Conservation (phyloP, 163 green algal species). For the Chlorella variabilis region DNA sequence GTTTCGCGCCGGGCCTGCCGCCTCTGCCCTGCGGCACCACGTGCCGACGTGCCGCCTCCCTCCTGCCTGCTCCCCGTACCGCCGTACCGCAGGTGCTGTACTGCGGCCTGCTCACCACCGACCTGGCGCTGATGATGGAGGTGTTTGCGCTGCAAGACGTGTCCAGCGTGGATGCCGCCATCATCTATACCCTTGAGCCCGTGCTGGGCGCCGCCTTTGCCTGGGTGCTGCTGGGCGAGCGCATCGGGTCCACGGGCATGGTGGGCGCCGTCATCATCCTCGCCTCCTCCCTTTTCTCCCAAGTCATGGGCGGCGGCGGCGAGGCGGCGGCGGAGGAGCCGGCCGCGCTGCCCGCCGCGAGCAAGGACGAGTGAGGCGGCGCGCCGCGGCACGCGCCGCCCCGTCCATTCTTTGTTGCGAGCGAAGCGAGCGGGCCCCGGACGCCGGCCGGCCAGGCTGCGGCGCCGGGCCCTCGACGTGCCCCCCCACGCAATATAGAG, state of each 20-base stretch:
- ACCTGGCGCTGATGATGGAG: slow-evolving; percentile 77
- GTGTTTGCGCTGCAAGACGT: slow-evolving; percentile 76
- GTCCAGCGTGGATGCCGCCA: slow-evolving; percentile 64
- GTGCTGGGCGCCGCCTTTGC: slow-evolving; percentile 71
- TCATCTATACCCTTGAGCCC: slow-evolving; percentile 82
- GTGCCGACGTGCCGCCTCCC: too few species aligned
- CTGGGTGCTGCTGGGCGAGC: slow-evolving; percentile 72
- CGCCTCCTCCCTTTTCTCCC: slow-evolving; percentile 56
- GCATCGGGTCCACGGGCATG: slow-evolving; percentile 73
- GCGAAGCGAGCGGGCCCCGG: too few species aligned
- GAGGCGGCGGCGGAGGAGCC: background rate
- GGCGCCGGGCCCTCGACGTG: too few species aligned
- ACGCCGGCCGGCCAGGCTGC: too few species aligned
- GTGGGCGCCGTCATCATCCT: slow-evolving; percentile 77
- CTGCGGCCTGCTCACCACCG: slow-evolving; percentile 73
- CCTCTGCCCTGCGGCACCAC: too few species aligned
- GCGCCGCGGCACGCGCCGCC: too few species aligned
- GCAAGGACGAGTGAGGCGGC: background rate
- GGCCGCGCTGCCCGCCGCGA: background rate
- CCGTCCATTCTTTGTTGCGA: too few species aligned
- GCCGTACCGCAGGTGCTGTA: slow-evolving; percentile 54
- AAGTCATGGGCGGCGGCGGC: slow-evolving; percentile 52
- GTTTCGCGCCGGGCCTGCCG: too few species aligned
- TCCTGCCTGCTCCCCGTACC: background rate
- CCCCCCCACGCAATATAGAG: too few species aligned